Percentiles rank a stretch among this genome's conserved stretches.
phyloP scores from a whole-genome alignment of 805 yeast species.

The Metschnikowia henanensis region DNA sequence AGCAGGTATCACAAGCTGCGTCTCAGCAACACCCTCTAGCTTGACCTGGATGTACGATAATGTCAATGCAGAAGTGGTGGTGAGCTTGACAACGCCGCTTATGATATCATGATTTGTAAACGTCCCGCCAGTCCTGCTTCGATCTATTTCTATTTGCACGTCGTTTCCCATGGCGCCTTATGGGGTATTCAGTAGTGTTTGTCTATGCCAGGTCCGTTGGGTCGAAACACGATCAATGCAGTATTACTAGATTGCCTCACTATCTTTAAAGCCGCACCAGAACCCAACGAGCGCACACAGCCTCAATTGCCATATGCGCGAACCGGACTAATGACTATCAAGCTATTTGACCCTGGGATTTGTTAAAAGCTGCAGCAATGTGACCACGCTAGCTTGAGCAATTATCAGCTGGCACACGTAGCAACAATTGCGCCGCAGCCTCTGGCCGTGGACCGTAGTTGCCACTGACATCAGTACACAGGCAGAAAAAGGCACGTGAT shows the following conservation, averaged over 20 bases:
- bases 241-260: constrained; percentile 6
- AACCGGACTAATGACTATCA: not conserved
- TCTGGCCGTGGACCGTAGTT: not conserved
- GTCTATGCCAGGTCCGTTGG: not conserved
- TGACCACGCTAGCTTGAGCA: not conserved
- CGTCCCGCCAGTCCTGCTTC: constrained; percentile 27
- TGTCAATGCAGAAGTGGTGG: constrained; percentile 41
- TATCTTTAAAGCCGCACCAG: constrained; percentile 1
- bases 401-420: not conserved
- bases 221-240: not conserved
- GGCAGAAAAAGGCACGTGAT: not conserved
- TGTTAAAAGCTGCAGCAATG: too few relatives aligned
- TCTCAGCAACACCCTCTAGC: constrained; percentile 47
- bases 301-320: not conserved
- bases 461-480: constrained; percentile 2
- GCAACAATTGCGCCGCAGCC: not conserved
- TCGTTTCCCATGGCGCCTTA: constrained; percentile 17
- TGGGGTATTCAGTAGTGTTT: not conserved
- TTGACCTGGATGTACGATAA: constrained; percentile 51
- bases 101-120: constrained; percentile 49
- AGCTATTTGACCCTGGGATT: too few relatives aligned
- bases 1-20: constrained; percentile 34
- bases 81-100: constrained; percentile 40
- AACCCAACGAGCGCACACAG: constrained; percentile 6
- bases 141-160: constrained; percentile 35